A percentile compares a stretch with the other conserved stretches of the same genome.
These are phyloP conservation scores for Eimeria tenella DNA, from an alignment of 169 alveolate genomes.

Conservation along the genomic window DNA sequence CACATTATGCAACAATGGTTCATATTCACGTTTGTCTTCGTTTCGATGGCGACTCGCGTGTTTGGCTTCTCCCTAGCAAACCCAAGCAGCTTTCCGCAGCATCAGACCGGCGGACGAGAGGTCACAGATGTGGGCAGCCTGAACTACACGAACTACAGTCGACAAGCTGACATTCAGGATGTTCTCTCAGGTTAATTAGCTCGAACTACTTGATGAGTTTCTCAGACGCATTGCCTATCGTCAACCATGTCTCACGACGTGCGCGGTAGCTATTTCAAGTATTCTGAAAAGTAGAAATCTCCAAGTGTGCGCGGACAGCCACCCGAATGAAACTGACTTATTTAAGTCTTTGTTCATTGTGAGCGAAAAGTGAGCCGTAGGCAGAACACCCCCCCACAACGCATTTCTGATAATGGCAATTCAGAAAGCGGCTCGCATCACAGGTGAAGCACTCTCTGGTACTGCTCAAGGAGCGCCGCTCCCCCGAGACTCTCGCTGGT, in stretches of 20 bases:
- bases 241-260: not conserved
- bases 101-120: no score
- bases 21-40: not conserved
- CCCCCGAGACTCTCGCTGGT: slow-evolving; percentile 38
- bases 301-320: not conserved
- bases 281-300: not conserved
- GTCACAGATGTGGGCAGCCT: no score
- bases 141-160: no score
- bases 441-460: slow-evolving; percentile 38
- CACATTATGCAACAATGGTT: not conserved
- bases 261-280: not conserved
- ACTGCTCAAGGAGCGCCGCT: not conserved
- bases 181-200: no score
- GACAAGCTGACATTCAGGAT: no score
- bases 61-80: not conserved
- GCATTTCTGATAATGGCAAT: not conserved
- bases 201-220: no score
- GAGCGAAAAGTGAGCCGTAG: slow-evolving; percentile 21
- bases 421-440: slow-evolving; percentile 24
- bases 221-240: not conserved
- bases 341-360: not conserved
- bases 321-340: not conserved
- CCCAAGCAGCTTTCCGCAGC: not conserved
- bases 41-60: not conserved
- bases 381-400: not conserved